These are phyloP conservation scores for Zygosaccharomyces lentus DNA, from an alignment of 805 yeast species.

Conservation along the genomic window DNA sequence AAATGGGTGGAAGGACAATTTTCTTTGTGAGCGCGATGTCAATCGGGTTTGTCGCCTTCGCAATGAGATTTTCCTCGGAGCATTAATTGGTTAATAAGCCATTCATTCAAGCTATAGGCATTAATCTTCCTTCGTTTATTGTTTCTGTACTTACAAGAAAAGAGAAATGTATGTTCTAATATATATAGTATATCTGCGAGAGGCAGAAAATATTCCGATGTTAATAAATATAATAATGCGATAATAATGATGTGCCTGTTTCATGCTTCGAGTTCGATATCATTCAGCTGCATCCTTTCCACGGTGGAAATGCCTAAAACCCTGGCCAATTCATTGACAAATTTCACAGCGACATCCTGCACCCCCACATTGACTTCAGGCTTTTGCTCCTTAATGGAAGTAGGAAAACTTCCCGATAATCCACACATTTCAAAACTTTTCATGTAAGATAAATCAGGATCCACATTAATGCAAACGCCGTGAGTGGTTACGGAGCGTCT, in stretches of 20 bases:
- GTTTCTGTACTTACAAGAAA: constrained; percentile 5
- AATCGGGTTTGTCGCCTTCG: constrained; percentile 19
- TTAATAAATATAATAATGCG: constrained; percentile 3
- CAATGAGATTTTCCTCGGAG: constrained; percentile 17
- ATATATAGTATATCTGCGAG: neutral
- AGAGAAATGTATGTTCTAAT: constrained; percentile 3
- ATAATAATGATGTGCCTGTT: neutral
- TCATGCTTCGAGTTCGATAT: constrained; percentile 20
- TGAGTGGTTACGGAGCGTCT: constrained; percentile 82
- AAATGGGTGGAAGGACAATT: constrained; percentile 11
- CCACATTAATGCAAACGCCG: constrained; percentile 79
- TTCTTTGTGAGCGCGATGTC: constrained; percentile 16
- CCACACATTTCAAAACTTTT: constrained; percentile 84
- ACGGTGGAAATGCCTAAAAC: constrained; percentile 37
- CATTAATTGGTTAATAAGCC: constrained; percentile 3
- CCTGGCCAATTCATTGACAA: constrained; percentile 44
- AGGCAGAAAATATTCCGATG: neutral
- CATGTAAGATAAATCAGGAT: constrained; percentile 67
- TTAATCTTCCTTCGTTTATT: neutral
- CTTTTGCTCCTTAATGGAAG: constrained; percentile 42
- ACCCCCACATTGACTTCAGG: constrained; percentile 25
- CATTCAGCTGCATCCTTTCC: constrained; percentile 38
- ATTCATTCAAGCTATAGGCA: neutral
- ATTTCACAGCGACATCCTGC: constrained; percentile 40
- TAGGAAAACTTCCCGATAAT: constrained; percentile 55